A percentile compares a stretch with the other conserved stretches of the same genome.
phyloP scores from a whole-genome alignment of 2,329 filamentous ascomycete species.

The Pezicula radicicola region DNA sequence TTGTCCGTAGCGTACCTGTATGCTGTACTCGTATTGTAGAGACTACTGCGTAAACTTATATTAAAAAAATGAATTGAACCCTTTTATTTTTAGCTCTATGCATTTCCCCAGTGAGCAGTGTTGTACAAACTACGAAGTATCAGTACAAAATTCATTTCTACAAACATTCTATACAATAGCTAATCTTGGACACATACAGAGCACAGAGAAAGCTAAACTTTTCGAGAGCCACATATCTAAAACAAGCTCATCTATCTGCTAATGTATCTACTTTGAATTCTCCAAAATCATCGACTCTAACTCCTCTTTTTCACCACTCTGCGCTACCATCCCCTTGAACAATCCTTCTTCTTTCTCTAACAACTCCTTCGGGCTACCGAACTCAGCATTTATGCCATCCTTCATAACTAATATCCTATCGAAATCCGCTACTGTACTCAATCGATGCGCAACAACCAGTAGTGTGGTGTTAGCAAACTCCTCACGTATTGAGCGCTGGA shows the following conservation, averaged over 20 bases:
- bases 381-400: conserved; percentile 64
- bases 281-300: not conserved
- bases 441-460: conserved; percentile 68
- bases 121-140: too few species aligned
- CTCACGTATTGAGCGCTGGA: conserved; percentile 68
- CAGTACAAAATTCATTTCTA: too few species aligned
- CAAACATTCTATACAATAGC: too few species aligned
- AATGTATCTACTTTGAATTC: not conserved
- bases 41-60: too few species aligned
- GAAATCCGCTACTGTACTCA: conserved; percentile 73
- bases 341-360: not conserved
- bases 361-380: conserved; percentile 57
- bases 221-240: too few species aligned
- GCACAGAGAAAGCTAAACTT: too few species aligned
- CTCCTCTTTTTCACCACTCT: conserved; percentile 2
- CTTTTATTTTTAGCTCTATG: too few species aligned
- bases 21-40: too few species aligned
- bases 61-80: too few species aligned
- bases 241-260: not conserved
- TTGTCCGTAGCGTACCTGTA: too few species aligned
- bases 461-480: conserved; percentile 66
- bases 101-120: too few species aligned
- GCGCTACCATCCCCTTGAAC: not conserved
- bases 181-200: too few species aligned
- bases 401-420: conserved; percentile 67